Conservation (phyloP, 768 basidiomycete genomes). For the Leccinum obscurum region DNA sequence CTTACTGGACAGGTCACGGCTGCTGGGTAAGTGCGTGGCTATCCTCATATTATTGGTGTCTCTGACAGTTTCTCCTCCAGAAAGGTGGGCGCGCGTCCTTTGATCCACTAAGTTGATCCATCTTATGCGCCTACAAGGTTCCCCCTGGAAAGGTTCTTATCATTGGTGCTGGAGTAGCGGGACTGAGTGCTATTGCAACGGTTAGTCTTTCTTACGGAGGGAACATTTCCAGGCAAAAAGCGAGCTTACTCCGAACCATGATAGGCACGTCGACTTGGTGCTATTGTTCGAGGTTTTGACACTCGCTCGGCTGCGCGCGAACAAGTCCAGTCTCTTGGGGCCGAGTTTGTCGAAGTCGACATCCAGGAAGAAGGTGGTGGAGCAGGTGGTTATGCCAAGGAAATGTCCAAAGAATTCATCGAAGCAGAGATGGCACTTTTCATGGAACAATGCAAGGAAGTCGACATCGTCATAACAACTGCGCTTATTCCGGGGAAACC, state of each 20-base stretch:
- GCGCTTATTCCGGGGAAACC: conserved; percentile 86
- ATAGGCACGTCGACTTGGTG: conserved; percentile 79
- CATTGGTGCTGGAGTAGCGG: conserved; percentile 88
- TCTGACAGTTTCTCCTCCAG: conserved; percentile 26
- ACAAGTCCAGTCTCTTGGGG: conserved; percentile 87
- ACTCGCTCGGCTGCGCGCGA: conserved; percentile 83
- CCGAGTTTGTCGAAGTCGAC: conserved; percentile 84
- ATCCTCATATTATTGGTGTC: conserved; percentile 4
- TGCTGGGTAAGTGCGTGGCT: conserved; percentile 63
- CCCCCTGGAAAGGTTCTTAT: conserved; percentile 85
- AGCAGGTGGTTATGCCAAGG: conserved; percentile 84
- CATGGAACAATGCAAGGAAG: conserved; percentile 84
- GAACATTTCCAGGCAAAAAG: background rate
- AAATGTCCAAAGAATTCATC: conserved; percentile 89
- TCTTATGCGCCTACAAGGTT: conserved; percentile 48
- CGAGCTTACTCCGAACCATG: conserved; percentile 3
- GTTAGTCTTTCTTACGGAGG: conserved; percentile 38
- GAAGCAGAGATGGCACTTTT: conserved; percentile 88
- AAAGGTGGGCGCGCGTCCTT: conserved; percentile 37
- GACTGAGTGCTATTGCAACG: conserved; percentile 84
- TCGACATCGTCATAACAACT: conserved; percentile 87
- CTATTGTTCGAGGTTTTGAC: conserved; percentile 88
- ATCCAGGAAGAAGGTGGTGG: conserved; percentile 82
- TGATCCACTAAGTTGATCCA: background rate
- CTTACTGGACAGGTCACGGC: conserved; percentile 91